Evolutionary conservation across 108 stramenopile species (phyloP), one percentile per base, ranked within the genome.

Genomic region (Aurantiochytrium sp.): DNA sequence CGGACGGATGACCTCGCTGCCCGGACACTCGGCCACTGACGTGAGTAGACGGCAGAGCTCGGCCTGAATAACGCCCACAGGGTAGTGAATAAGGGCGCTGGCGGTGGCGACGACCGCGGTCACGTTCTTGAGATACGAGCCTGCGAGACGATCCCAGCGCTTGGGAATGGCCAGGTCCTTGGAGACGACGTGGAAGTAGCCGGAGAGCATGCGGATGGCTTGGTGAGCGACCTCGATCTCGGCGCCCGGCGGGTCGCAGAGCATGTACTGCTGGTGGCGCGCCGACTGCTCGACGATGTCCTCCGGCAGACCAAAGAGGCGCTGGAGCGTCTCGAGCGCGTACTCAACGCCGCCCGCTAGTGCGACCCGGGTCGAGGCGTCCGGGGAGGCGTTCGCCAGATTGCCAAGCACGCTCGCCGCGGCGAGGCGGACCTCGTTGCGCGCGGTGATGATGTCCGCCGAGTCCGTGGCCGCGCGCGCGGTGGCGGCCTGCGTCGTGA

Each of bases 201-300:
- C 73, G 6, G 24, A 41, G 27, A 81, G 45, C 21, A 81, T 15
- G 24, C 73, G 73, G 10, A 81, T 24, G 45, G 73, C 73, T 42
- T 81, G 73, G 73, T 48, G 73, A 81, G 73, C 45, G 17, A 81
- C 42, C 30, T 81, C 73, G 1, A 81, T 81, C 24, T 81, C 73
- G 6, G 45, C 45, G 17, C 73, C 73, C 6, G 39, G 42, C 12
- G 73, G 73, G 42, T 81, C 73, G 12, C 39, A 27, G 10, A 81
- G 2, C 15, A 42, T 30, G 32, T 22, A 21, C 36, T 81, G 39
- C 45, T 24, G 73, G 30, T 6, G 32, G 6, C 8, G 19, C 12
- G 39, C 39, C 6, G 39, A 41, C 27, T 48, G 8, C 30, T 68
- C n/a, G n/a, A n/a, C 27, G 27, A 81, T n/a, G 1, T 24, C 24